These are phyloP conservation scores for Aspergillus hortae DNA, from an alignment of 2,329 filamentous ascomycete genomes.

Conservation along the genomic window DNA sequence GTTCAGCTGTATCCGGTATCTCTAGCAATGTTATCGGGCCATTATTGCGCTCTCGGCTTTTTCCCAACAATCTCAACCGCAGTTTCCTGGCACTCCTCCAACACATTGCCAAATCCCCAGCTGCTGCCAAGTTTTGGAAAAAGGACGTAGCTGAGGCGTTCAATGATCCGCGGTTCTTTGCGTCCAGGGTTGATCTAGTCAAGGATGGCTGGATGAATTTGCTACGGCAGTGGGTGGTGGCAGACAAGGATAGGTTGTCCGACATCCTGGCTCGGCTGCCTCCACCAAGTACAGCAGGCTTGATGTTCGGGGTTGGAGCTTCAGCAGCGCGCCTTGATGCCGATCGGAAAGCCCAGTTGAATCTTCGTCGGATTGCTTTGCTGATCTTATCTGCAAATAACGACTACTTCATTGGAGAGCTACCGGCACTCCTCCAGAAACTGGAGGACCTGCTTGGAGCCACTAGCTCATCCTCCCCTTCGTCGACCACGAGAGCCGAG, in stretches of 20 bases:
- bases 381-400: constrained; percentile 72
- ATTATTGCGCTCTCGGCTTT: constrained; percentile 75
- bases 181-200: constrained; percentile 62
- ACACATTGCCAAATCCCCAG: constrained; percentile 71
- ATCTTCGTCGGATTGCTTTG: constrained; percentile 75
- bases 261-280: constrained; percentile 77
- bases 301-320: constrained; percentile 97
- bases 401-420: constrained; percentile 76
- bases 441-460: constrained; percentile 81
- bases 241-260: constrained; percentile 82
- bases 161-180: constrained; percentile 83
- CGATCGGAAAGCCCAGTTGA: constrained; percentile 87
- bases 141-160: constrained; percentile 91
- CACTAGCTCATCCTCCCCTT: constrained; percentile 84
- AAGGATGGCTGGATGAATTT: constrained; percentile 76
- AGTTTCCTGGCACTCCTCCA: constrained; percentile 70
- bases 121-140: constrained; percentile 84
- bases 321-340: constrained; percentile 91
- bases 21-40: constrained; percentile 80
- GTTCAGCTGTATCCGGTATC: constrained; percentile 73
- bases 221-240: constrained; percentile 75
- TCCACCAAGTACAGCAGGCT: constrained; percentile 85
- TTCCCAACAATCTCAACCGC: constrained; percentile 77
- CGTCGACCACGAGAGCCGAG: constrained; percentile 81
- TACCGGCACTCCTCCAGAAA: constrained; percentile 73